Evolutionary conservation across 2,329 filamentous ascomycete species (phyloP), one percentile per base, ranked within the genome.

Genomic region (Juglanconis oblonga): DNA sequence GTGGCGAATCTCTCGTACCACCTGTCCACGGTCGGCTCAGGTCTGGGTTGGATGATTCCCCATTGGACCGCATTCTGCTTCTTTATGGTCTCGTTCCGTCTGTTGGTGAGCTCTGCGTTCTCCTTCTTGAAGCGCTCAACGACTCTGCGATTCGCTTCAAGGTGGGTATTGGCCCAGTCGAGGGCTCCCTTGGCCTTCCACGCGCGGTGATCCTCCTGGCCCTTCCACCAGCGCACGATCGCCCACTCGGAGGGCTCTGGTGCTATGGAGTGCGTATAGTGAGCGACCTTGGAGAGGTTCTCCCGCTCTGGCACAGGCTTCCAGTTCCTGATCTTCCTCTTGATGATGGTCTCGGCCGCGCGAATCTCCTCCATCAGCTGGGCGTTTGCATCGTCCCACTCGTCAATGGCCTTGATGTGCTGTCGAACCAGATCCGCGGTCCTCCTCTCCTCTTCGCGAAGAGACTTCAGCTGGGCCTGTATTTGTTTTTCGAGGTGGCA

Each of bases 311-410:
- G 35, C 8, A 13, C 10, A 5, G 13, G 9, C 33, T 42, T 36
- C 36, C 24, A 42, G 35, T 32, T 33, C 33, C 36, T 24, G 2
- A 29, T 11, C 36, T 42, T 52, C 24, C 40, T 32, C 13, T 33
- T 36, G 49, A 57, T 55, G n/a, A 55, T 35, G 11, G 8, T 14
- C 24, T 52, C 55, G 2, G 47, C 45, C 5, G 13, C 32, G 40
- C 59, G 38, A 24, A 61, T 58, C 32, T 58, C 45, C n/a, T 35
- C 13, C 24, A 58, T 13, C 2, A 58, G 8, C 10, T 47, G 11
- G 24, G 36, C 36, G 36, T 61, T 61, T 17, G 47, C 51, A 14
- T 33, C 14, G 40, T 61, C 53, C 8, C 38, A 57, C 51, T 55
- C 35, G 32, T 45, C 52, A 31, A 61, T 38, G 24, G 58, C 45